Evolutionary conservation across 192 early-diverging fungal genomes (phyloP), one percentile per base, ranked within the genome.

Genomic region (Backusella westeae): DNA sequence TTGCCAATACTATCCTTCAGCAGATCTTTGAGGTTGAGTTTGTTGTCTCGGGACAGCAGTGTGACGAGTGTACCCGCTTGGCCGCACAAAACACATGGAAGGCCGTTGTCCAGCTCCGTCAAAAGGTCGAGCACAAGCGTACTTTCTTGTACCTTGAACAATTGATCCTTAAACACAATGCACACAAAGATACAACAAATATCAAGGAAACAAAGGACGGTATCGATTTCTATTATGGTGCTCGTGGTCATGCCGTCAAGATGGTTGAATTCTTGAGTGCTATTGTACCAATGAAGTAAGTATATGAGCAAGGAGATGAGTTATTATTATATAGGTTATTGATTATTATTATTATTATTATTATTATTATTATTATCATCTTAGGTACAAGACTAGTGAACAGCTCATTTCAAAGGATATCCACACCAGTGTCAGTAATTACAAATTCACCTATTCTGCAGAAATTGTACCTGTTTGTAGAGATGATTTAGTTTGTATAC

Each of bases 71-170:
- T 84, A 91, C 93, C 19, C 89, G 94, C 68, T 91, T 98, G 19
- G 96, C 94, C 87, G 98, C 98, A 38, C 94, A 99, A 84, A 96
- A 97, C 75, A 98, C 95, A 14, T 99, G 98, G 98, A 96, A 96
- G 79, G 96, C 98, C 19, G 90, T 94, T 76, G 96, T 98, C 19
- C 98, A 99, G 88, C 92, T 99, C 34, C 93, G 98, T 78, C 98
- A 99, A 87, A 98, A 98, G 87, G 96, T 96, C 32, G 89, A 91
- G 53, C 98, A 99, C 88, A 98, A 99, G 89, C 89, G 96, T 74
- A 99, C 98, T 9, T 99, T 99, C 87, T 91, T 98, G 74, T 98
- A 95, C 84, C 89, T 99, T 9, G 98, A 99, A 82, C 98, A 99
- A 85, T 86, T 99, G 75, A 98, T 99, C 74, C 91, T 99, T 70